These are phyloP conservation scores for Magnaporthiopsis incrustans DNA, from an alignment of 2,329 filamentous ascomycete species.

Conservation along the genomic window DNA sequence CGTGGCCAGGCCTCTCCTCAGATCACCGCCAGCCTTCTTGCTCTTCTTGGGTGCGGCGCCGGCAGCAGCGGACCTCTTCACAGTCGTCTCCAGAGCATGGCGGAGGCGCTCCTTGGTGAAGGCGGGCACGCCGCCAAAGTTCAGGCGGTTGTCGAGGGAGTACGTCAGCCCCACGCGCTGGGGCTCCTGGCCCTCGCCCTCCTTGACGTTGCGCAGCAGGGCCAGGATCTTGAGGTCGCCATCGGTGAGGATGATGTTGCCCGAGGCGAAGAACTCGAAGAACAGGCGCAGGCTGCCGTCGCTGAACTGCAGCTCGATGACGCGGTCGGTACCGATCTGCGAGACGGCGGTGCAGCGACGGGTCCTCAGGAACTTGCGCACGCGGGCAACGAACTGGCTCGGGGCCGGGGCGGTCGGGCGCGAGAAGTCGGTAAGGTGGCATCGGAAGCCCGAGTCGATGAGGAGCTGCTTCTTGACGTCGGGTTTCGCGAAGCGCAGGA, in stretches of 20 bases:
- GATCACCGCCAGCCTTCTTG: constrained; percentile 63
- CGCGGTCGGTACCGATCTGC: constrained; percentile 87
- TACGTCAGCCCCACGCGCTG: constrained; percentile 72
- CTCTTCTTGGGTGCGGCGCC: constrained; percentile 23
- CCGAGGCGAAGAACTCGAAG: constrained; percentile 89
- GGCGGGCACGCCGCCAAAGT: constrained; percentile 66
- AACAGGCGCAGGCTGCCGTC: constrained; percentile 84
- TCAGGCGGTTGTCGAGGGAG: constrained; percentile 73
- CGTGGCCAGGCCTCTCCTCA: constrained; percentile 73
- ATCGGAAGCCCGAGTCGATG: constrained; percentile 92
- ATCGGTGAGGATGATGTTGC: constrained; percentile 91
- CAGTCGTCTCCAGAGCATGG: constrained; percentile 58
- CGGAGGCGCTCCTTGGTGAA: constrained; percentile 67
- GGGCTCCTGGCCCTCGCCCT: constrained; percentile 77
- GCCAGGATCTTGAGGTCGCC: constrained; percentile 73
- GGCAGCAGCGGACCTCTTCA: constrained; percentile 45
- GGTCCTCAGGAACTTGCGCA: constrained; percentile 85
- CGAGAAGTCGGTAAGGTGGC: constrained; percentile 85
- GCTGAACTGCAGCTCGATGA: constrained; percentile 87
- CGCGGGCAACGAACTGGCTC: constrained; percentile 72
- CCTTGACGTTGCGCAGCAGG: constrained; percentile 70
- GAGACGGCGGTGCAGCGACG: constrained; percentile 70
- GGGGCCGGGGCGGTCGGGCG: constrained; percentile 73
- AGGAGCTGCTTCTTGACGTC: constrained; percentile 83
- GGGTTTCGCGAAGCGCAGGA: constrained; percentile 90